Percentiles rank a stretch among this genome's conserved stretches.
Evolutionary conservation across 2,329 filamentous ascomycete genomes (phyloP).

Genomic region (Parastagonospora avenae): DNA sequence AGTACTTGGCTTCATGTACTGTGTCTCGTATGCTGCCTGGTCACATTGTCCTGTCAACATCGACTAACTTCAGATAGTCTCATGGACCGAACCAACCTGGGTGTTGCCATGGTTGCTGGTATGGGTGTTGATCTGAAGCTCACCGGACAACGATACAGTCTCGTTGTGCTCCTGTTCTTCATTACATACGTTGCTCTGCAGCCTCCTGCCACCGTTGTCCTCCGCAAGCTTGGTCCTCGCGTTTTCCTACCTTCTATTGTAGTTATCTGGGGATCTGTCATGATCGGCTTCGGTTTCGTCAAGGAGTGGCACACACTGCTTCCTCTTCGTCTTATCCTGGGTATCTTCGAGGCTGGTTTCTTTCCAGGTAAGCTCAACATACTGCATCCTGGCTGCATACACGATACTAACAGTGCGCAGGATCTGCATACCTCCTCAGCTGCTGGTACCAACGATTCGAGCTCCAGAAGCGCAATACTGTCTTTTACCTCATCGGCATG

Average conservation of each 20-base stretch:
- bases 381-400: not conserved
- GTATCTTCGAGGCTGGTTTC: constrained; percentile 35
- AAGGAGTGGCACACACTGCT: constrained; percentile 31
- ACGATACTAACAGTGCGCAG: constrained; percentile 7
- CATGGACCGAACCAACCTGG: constrained; percentile 48
- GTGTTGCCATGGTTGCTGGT: constrained; percentile 41
- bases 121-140: constrained; percentile 39
- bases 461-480: constrained; percentile 59
- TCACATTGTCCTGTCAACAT: not conserved
- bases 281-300: constrained; percentile 30
- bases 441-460: constrained; percentile 66
- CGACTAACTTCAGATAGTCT: constrained; percentile 8
- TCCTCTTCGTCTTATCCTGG: constrained; percentile 26
- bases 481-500: constrained; percentile 56
- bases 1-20: constrained; percentile 48
- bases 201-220: constrained; percentile 28
- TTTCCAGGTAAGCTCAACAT: constrained; percentile 22
- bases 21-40: constrained; percentile 25
- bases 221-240: constrained; percentile 27
- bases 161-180: constrained; percentile 30
- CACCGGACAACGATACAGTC: constrained; percentile 28
- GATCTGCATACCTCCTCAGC: constrained; percentile 57
- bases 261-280: constrained; percentile 29
- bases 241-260: constrained; percentile 27
- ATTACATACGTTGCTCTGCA: constrained; percentile 32